Conservation (phyloP, 768 basidiomycete genomes). For the Boletus huronensis region DNA sequence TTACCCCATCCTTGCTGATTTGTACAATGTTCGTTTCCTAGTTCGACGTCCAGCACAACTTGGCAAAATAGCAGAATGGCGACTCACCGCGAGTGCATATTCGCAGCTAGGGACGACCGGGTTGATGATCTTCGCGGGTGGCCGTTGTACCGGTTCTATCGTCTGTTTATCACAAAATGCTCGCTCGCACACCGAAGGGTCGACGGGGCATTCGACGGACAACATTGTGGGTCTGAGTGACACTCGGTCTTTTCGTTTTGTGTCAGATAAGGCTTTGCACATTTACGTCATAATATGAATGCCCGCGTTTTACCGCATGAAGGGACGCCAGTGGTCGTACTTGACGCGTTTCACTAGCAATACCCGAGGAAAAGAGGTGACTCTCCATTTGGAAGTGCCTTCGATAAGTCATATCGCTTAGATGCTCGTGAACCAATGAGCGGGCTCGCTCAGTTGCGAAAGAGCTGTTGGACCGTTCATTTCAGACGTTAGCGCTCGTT, state of each 20-base stretch:
- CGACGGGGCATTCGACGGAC: conserved; percentile 11
- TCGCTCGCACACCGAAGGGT: not conserved
- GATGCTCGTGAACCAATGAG: not conserved
- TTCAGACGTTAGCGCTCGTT: not conserved
- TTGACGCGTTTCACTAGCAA: not conserved
- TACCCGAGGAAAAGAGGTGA: not conserved
- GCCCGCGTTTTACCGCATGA: not conserved
- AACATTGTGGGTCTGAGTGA: conserved; percentile 11
- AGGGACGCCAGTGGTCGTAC: not conserved
- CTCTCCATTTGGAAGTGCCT: not conserved
- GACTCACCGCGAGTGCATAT: conserved; percentile 53
- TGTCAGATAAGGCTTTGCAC: not conserved
- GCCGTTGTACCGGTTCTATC: not conserved
- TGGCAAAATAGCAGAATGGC: not conserved
- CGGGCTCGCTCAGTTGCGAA: not conserved
- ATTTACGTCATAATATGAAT: conserved; percentile 9
- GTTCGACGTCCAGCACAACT: not conserved
- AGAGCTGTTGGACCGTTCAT: not conserved
- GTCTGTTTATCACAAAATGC: not conserved
- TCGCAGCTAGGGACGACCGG: conserved; percentile 60
- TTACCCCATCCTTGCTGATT: conserved; percentile 58
- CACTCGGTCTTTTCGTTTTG: conserved; percentile 1
- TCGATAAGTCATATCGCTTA: not conserved
- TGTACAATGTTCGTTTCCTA: conserved; percentile 61
- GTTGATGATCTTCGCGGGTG: conserved; percentile 34